These are phyloP conservation scores for Passalora sequoiae DNA, from an alignment of 2,329 filamentous ascomycete genomes.

Conservation along the genomic window DNA sequence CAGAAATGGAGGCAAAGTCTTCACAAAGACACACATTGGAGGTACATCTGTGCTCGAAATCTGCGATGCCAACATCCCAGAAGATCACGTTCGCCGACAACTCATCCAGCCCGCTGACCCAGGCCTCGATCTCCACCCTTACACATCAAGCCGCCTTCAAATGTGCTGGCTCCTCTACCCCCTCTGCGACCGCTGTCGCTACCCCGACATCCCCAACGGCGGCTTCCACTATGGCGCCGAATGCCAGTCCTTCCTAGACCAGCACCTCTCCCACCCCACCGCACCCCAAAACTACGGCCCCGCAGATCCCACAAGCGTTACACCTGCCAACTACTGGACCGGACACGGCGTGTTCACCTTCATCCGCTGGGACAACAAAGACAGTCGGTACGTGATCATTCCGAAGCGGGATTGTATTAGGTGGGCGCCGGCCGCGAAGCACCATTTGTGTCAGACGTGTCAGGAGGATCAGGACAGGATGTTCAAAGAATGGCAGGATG, in stretches of 20 bases:
- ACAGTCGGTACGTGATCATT: neutral
- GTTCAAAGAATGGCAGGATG: neutral
- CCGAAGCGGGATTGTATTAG: conserved; percentile 1
- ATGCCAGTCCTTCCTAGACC: conserved; percentile 9
- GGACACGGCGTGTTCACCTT: neutral
- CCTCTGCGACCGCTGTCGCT: conserved; percentile 15
- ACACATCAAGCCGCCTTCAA: neutral
- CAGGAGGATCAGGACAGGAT: neutral
- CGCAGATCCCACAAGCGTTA: neutral
- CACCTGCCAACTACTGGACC: neutral
- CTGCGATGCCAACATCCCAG: neutral
- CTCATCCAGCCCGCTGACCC: neutral
- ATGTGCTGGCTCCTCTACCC: conserved; percentile 19
- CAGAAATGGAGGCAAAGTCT: too few species aligned
- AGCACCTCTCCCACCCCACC: neutral
- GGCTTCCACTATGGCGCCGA: conserved; percentile 6
- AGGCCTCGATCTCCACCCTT: conserved; percentile 7
- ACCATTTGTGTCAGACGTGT: neutral
- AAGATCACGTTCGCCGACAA: neutral
- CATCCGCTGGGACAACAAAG: neutral
- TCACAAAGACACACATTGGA: too few species aligned
- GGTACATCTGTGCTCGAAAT: too few species aligned
- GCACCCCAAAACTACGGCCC: neutral
- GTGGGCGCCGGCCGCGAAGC: neutral
- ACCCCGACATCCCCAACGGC: conserved; percentile 8